phyloP scores from a whole-genome alignment of 805 yeast genomes.

The Zygosaccharomyces pseudorouxii region DNA sequence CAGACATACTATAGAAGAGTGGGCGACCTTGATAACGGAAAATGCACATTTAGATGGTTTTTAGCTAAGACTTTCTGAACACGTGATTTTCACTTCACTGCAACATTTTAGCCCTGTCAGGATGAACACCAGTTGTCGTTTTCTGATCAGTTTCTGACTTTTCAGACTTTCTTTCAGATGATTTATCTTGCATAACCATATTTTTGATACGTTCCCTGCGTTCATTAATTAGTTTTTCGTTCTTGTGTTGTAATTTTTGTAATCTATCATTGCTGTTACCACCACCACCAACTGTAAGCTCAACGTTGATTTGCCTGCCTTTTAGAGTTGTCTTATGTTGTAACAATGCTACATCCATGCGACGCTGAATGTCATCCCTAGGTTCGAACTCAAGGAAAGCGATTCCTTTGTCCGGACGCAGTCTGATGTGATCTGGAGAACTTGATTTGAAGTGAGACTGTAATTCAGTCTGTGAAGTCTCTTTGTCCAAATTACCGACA shows the following conservation, averaged over 20 bases:
- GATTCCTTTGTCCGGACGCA: slow-evolving; percentile 82
- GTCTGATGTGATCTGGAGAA: slow-evolving; percentile 69
- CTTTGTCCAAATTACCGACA: slow-evolving; percentile 86
- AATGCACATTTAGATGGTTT: no score
- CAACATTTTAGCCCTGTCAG: slow-evolving; percentile 50
- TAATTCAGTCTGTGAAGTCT: slow-evolving; percentile 56
- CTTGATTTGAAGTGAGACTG: slow-evolving; percentile 66
- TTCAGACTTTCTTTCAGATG: slow-evolving; percentile 13
- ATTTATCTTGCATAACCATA: slow-evolving; percentile 41
- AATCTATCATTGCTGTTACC: slow-evolving; percentile 72
- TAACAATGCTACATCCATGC: slow-evolving; percentile 79
- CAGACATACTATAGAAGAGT: background rate
- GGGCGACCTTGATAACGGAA: slow-evolving; percentile 12
- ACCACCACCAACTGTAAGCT: slow-evolving; percentile 97
- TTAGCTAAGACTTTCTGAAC: background rate
- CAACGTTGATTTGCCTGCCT: slow-evolving; percentile 84
- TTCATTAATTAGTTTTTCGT: slow-evolving; percentile 67
- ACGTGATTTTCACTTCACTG: slow-evolving; percentile 8
- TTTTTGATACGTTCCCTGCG: slow-evolving; percentile 53
- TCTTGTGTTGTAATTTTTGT: slow-evolving; percentile 72
- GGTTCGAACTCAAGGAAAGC: slow-evolving; percentile 83
- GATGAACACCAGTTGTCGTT: slow-evolving; percentile 43
- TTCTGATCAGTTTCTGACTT: background rate
- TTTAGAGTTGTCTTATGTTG: slow-evolving; percentile 73
- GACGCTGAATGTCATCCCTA: slow-evolving; percentile 57